These are phyloP conservation scores for Pharus latifolius DNA, from an alignment of 176 grass and related monocot species.

Conservation along the genomic window DNA sequence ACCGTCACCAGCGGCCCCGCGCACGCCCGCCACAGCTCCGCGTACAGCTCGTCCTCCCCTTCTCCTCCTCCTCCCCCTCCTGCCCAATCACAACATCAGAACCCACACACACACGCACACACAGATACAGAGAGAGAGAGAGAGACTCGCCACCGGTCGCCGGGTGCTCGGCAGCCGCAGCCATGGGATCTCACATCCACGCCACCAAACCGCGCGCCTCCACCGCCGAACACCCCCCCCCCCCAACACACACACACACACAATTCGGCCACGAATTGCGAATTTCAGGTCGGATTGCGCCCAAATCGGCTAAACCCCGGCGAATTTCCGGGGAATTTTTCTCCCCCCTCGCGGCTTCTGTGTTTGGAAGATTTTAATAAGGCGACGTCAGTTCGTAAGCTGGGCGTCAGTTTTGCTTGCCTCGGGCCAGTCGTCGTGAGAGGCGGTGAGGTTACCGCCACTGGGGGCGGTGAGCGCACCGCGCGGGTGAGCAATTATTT, in stretches of 20 bases:
- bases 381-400: too few species aligned
- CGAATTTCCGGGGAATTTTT: neutral
- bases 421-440: neutral
- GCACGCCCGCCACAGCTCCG: constrained; percentile 77
- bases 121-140: neutral
- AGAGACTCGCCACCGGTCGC: neutral
- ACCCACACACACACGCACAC: neutral
- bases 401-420: constrained; percentile 8
- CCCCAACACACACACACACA: neutral
- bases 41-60: constrained; percentile 46
- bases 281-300: too few species aligned
- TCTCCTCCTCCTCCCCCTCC: neutral
- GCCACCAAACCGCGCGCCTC: neutral
- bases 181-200: too few species aligned
- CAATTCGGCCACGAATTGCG: too few species aligned
- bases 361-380: neutral
- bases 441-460: too few species aligned
- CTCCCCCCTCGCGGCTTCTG: neutral
- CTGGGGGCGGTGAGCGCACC: constrained; percentile 15
- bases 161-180: neutral
- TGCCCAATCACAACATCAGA: neutral
- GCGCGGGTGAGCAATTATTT: too few species aligned
- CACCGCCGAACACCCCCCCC: neutral
- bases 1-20: constrained; percentile 72
- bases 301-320: too few species aligned